phyloP scores from a whole-genome alignment of 495 filamentous ascomycete species.

The Pyrenula aspistea region DNA sequence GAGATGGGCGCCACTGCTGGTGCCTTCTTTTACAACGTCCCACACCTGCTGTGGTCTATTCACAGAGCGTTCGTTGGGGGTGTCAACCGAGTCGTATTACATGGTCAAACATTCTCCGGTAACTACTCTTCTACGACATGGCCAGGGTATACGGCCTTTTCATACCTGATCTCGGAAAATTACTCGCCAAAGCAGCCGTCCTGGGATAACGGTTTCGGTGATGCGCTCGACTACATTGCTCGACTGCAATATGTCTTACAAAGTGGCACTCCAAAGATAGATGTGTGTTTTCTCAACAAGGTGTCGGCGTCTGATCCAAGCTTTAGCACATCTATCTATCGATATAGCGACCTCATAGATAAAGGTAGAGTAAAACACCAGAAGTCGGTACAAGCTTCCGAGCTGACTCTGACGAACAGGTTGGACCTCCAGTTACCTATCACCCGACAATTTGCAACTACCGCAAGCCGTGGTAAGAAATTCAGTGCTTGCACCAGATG shows the following conservation, averaged over 20 bases:
- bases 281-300: slow-evolving; percentile 24
- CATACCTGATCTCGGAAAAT: slow-evolving; percentile 29
- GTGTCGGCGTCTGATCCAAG: not conserved
- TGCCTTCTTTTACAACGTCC: slow-evolving; percentile 17
- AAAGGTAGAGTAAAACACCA: not conserved
- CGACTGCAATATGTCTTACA: slow-evolving; percentile 25
- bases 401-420: not conserved
- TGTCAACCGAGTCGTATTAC: slow-evolving; percentile 32
- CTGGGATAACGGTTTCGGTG: slow-evolving; percentile 27
- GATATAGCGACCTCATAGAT: not conserved
- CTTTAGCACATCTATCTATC: not conserved
- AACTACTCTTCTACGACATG: slow-evolving; percentile 30
- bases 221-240: slow-evolving; percentile 26
- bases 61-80: slow-evolving; percentile 24
- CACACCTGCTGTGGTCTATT: slow-evolving; percentile 15
- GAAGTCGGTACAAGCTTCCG: too few species aligned
- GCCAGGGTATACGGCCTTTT: slow-evolving; percentile 35
- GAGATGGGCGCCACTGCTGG: slow-evolving; percentile 23
- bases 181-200: slow-evolving; percentile 29
- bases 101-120: slow-evolving; percentile 30
- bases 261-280: slow-evolving; percentile 25
- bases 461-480: not conserved
- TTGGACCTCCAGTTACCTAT: not conserved
- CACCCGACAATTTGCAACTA: not conserved
- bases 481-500: not conserved